Conservation (phyloP, 352 stramenopile genomes). For the Phytophthora chlamydospora region DNA sequence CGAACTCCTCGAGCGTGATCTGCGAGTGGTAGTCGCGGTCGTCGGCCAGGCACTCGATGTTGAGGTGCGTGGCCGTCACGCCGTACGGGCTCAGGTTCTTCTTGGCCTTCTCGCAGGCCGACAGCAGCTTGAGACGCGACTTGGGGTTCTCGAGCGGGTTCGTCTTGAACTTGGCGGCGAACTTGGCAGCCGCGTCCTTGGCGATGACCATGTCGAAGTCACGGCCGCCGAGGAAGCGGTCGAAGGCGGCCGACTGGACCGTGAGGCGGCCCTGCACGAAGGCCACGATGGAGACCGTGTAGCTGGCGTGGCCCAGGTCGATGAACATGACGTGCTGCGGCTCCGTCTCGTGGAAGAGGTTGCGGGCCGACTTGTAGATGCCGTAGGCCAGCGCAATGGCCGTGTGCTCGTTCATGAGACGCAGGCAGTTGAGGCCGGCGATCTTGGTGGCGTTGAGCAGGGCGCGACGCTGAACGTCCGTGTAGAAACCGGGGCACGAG, state of each 20-base stretch:
- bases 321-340: conserved; percentile 99
- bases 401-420: conserved; percentile 98
- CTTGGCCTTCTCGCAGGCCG: conserved; percentile 98
- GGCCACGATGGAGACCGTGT: conserved; percentile 92
- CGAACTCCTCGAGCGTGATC: conserved; percentile 95
- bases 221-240: conserved; percentile 95
- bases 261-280: conserved; percentile 96
- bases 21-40: conserved; percentile 97
- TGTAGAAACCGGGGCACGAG: conserved; percentile 97
- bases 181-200: conserved; percentile 94
- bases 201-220: conserved; percentile 97
- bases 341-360: conserved; percentile 93
- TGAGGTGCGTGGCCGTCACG: conserved; percentile 96
- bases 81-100: conserved; percentile 98
- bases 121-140: conserved; percentile 96
- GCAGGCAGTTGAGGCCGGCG: conserved; percentile 95
- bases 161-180: conserved; percentile 96
- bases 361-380: conserved; percentile 96
- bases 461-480: conserved; percentile 95
- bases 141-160: conserved; percentile 93
- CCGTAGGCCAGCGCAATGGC: conserved; percentile 95
- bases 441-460: conserved; percentile 95
- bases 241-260: conserved; percentile 94
- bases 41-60: conserved; percentile 98
- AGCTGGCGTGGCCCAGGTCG: conserved; percentile 96